Evolutionary conservation across 1,284 basidiomycete genomes (phyloP).

Genomic region (Apiotrichum mycotoxinovorans): DNA sequence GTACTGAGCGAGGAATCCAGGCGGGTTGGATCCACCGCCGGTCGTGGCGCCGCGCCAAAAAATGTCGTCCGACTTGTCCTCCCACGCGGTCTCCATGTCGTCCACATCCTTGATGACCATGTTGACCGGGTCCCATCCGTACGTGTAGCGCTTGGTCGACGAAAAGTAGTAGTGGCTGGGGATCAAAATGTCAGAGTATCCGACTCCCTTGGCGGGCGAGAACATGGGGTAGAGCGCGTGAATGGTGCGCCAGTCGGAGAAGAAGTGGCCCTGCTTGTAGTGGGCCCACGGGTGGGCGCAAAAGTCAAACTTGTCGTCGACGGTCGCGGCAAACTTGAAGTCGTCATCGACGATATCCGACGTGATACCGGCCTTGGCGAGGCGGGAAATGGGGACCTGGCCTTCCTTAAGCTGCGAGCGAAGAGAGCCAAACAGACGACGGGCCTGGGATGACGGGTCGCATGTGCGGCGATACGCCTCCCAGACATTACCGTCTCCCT

Average conservation of each 20-base stretch:
- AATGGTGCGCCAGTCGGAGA: slow-evolving; percentile 88
- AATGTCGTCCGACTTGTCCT: slow-evolving; percentile 52
- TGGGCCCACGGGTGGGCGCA: slow-evolving; percentile 77
- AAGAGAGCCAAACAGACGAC: slow-evolving; percentile 73
- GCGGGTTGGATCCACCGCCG: slow-evolving; percentile 81
- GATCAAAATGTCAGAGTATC: slow-evolving; percentile 83
- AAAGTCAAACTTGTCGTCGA: slow-evolving; percentile 68
- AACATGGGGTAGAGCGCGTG: slow-evolving; percentile 82
- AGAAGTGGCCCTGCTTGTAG: slow-evolving; percentile 85
- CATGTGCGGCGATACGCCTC: slow-evolving; percentile 88
- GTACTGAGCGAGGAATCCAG: slow-evolving; percentile 75
- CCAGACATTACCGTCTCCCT: slow-evolving; percentile 78
- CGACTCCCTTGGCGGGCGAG: slow-evolving; percentile 76
- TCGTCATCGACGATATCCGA: slow-evolving; percentile 54
- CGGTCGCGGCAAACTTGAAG: slow-evolving; percentile 60
- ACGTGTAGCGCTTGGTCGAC: slow-evolving; percentile 75
- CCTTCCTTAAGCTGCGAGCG: slow-evolving; percentile 53
- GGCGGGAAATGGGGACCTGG: slow-evolving; percentile 48
- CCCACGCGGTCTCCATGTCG: slow-evolving; percentile 72
- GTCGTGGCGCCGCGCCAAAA: slow-evolving; percentile 78
- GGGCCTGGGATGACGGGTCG: slow-evolving; percentile 69
- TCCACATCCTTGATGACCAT: slow-evolving; percentile 67
- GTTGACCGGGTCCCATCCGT: slow-evolving; percentile 79
- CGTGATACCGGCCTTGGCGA: slow-evolving; percentile 49
- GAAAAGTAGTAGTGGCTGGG: slow-evolving; percentile 92